These are phyloP conservation scores for Exophiala oligosperma DNA, from an alignment of 2,329 filamentous ascomycete genomes.

Conservation along the genomic window DNA sequence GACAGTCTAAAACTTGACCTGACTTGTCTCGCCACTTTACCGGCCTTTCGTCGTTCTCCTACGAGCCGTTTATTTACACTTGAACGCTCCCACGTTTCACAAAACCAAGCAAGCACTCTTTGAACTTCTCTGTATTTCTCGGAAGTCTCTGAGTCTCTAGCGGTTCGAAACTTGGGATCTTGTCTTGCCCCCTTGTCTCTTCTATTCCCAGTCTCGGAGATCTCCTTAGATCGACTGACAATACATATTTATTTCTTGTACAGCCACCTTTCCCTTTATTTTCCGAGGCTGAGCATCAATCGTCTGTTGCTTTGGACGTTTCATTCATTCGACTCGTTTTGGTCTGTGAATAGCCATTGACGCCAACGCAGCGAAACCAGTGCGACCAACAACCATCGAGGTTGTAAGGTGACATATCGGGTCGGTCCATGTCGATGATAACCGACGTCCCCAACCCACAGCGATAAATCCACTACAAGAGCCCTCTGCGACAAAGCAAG, in stretches of 20 bases:
- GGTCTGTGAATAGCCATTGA: neutral
- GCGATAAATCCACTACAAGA: neutral
- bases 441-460: no score
- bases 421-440: no score
- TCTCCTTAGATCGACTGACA: constrained; percentile 4
- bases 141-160: constrained; percentile 1
- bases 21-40: constrained; percentile 8
- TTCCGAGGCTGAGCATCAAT: neutral
- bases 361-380: no score
- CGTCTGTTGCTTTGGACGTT: neutral
- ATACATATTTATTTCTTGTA: constrained; percentile 13
- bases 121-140: constrained; percentile 2
- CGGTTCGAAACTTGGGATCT: constrained; percentile 8
- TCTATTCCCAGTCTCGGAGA: constrained; percentile 14
- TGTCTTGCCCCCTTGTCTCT: constrained; percentile 11
- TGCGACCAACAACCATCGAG: no score
- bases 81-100: no score
- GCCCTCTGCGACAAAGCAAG: neutral
- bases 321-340: constrained; percentile 1
- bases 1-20: neutral
- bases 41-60: neutral
- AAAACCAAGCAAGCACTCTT: neutral
- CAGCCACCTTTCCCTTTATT: constrained; percentile 4
- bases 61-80: neutral
- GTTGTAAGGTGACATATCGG: no score